Percentiles rank a stretch among this genome's conserved stretches.
Conservation (phyloP, 2,329 filamentous ascomycete genomes). For the Cladophialophora exuberans region DNA sequence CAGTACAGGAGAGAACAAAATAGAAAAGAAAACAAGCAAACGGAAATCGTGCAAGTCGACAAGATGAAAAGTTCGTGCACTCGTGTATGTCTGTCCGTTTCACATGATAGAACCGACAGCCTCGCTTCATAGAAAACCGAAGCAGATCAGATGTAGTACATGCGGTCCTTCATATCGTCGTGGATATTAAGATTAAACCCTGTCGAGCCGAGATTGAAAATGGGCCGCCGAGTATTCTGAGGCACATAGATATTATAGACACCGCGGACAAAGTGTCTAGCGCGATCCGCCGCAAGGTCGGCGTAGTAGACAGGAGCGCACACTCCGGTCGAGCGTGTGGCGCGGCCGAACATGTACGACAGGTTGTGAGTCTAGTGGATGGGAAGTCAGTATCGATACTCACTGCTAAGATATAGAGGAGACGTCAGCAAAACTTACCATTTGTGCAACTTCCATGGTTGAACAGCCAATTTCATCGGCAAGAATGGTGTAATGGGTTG, state of each 20-base stretch:
- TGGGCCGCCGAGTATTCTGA: too few species aligned
- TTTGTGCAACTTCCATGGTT: slow-evolving; percentile 69
- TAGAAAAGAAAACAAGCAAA: neutral
- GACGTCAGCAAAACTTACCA: slow-evolving; percentile 12
- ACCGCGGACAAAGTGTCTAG: slow-evolving; percentile 70
- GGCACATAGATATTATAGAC: slow-evolving; percentile 33
- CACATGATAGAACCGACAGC: too few species aligned
- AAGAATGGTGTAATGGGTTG: slow-evolving; percentile 79
- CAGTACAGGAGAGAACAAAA: too few species aligned
- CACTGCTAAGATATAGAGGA: neutral
- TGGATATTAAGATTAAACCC: neutral
- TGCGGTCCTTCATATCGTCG: neutral
- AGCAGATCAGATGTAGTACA: neutral
- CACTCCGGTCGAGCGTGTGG: slow-evolving; percentile 85
- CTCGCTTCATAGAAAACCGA: neutral
- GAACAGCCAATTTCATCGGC: slow-evolving; percentile 61
- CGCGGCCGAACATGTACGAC: slow-evolving; percentile 68
- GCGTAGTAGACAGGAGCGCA: slow-evolving; percentile 91
- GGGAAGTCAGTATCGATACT: neutral
- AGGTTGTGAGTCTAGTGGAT: slow-evolving; percentile 41
- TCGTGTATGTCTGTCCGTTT: too few species aligned
- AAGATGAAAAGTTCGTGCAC: neutral
- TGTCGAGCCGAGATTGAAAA: too few species aligned
- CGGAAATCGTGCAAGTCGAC: neutral
- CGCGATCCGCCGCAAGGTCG: slow-evolving; percentile 79